Conservation (phyloP, 257 asterid genomes). For the Penstemon barbatus region DNA sequence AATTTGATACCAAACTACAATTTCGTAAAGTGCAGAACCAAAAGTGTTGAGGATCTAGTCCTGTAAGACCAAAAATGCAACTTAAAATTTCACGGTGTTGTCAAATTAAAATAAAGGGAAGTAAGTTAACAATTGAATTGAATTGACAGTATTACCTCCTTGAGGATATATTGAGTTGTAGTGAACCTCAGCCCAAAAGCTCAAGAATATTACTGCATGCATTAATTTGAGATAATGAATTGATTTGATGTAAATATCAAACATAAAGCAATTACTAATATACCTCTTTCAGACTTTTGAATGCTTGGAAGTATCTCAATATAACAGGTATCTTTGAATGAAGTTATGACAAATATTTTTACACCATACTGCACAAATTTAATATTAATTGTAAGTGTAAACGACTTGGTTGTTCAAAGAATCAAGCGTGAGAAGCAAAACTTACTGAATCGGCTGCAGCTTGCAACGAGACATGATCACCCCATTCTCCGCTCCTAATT, state of each 20-base stretch:
- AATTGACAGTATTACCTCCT: conserved; percentile 60
- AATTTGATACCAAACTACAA: too few species aligned
- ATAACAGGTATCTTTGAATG: conserved; percentile 94
- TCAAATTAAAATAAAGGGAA: too few species aligned
- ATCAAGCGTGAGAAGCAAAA: neutral
- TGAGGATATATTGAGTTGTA: conserved; percentile 92
- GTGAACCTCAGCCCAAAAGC: conserved; percentile 99
- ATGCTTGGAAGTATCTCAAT: conserved; percentile 84
- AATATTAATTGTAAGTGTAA: conserved; percentile 29
- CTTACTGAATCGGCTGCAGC: conserved; percentile 97
- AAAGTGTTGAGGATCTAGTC: too few species aligned
- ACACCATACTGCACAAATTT: conserved; percentile 85
- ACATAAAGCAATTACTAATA: neutral
- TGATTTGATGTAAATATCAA: neutral
- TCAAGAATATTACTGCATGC: conserved; percentile 86
- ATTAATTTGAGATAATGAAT: neutral
- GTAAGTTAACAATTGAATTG: neutral
- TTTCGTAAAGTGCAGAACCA: too few species aligned
- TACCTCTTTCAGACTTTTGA: conserved; percentile 95
- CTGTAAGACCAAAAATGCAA: too few species aligned
- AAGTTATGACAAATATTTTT: conserved; percentile 84
- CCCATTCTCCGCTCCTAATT: conserved; percentile 91
- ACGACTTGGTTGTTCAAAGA: conserved; percentile 5
- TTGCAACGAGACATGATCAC: conserved; percentile 97
- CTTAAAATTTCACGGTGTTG: too few species aligned